Base-by-base conservation (phyloP, 1,284 basidiomycete genomes). In the Lignosus rhinocerotis region DNA sequence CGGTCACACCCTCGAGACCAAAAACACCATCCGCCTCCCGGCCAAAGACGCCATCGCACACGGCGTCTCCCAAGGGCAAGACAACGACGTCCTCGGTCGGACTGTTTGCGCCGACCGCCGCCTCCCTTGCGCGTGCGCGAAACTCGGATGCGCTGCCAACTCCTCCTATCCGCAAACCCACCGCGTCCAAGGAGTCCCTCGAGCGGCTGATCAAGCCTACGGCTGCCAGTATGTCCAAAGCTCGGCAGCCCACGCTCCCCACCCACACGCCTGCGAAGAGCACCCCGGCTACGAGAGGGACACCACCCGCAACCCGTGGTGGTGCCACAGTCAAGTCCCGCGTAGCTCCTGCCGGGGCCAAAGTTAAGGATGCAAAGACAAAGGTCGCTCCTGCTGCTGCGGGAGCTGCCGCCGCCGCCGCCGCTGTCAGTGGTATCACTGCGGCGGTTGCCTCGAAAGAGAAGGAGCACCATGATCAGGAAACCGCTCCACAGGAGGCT, bases 161-260 rank as follows among this genome's bases (percentile, higher is more conserved):
- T 0, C 74, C 76, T 0, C 80, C 85, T 1, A 70, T 72, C 30
- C 84, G 80, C 75, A 88, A 86, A 72, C 49, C 63, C 7, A 67
- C 73, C 14, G 75, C 79, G 2, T 59, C 81, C 48, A 79, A 80
- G 60, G 78, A 75, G 51, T 77, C 75, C 30, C 73, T 78, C 3
- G 86, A 88, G 56, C 78, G 88, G 46, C 74, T 92, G 45, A 87
- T 82, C 72, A 90, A 90, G 70, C 90, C 88, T 11, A 91, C 89
- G 0, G 87, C 89, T 12, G 85, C 90, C 42, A 88, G 87, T 14
- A 71, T 88, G 58, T 84, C 83, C 31, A 85, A 82, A 65, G 76
- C 75, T 30, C 69, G 76, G 19, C 62, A 68, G 6, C 66, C 72
- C 25, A 58, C 72, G 8, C 19, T 57, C 41, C 46, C 72, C n/a